phyloP scores from a whole-genome alignment of 495 filamentous ascomycete species.

The Penicillium herquei region DNA sequence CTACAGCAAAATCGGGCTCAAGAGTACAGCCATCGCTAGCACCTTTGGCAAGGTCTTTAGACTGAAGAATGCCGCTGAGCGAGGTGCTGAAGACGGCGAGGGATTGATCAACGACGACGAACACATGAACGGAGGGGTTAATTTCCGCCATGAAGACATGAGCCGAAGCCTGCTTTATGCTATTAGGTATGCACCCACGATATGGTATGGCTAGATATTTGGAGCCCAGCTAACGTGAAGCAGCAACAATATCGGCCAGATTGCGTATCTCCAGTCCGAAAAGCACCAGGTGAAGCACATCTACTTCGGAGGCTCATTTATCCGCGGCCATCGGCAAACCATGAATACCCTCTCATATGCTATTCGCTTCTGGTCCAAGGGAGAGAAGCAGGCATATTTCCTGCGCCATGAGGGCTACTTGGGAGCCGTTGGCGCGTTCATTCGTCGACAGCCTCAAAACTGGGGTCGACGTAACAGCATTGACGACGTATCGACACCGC shows the following conservation, averaged over 20 bases:
- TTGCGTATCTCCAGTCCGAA: slow-evolving; percentile 91
- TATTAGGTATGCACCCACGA: slow-evolving; percentile 51
- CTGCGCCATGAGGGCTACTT: slow-evolving; percentile 94
- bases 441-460: slow-evolving; percentile 84
- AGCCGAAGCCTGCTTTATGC: slow-evolving; percentile 78
- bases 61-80: slow-evolving; percentile 74
- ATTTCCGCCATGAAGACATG: slow-evolving; percentile 64
- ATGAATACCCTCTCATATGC: slow-evolving; percentile 96
- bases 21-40: slow-evolving; percentile 89
- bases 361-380: slow-evolving; percentile 96
- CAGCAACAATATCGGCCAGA: slow-evolving; percentile 97
- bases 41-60: slow-evolving; percentile 96
- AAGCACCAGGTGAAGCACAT: slow-evolving; percentile 88
- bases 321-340: slow-evolving; percentile 92
- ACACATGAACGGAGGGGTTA: slow-evolving; percentile 26
- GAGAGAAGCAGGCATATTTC: slow-evolving; percentile 93
- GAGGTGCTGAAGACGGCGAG: slow-evolving; percentile 73
- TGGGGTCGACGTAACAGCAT: slow-evolving; percentile 85
- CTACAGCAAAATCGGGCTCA: slow-evolving; percentile 91
- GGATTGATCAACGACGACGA: slow-evolving; percentile 51
- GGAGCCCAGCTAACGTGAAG: slow-evolving; percentile 16
- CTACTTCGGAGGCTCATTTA: slow-evolving; percentile 97
- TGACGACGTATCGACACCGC: slow-evolving; percentile 43
- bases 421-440: slow-evolving; percentile 92
- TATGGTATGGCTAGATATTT: neutral